Base-by-base conservation (phyloP, 495 filamentous ascomycete genomes). In the Tuber aestivum region DNA sequence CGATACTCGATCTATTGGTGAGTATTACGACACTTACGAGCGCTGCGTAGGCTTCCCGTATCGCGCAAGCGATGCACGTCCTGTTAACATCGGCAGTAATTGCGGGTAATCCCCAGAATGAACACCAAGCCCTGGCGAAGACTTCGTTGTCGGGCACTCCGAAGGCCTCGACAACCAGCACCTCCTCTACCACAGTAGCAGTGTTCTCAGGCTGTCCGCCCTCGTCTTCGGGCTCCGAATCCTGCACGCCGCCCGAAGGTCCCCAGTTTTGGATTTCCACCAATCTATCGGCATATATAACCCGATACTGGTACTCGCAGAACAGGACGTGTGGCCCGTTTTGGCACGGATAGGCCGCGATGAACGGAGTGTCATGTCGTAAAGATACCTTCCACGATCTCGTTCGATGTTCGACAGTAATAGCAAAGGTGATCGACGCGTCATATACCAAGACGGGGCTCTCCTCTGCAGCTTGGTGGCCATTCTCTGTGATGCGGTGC, bases 131-230 rank as follows among this genome's bases (percentile, higher is more conserved):
- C 71, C 91, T 84, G 2, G 90, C 90, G 79, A 93, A 86, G 21
- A 93, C 91, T 83, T 92, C 91, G 75, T 92, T 92, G 82, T 93
- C 91, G 70, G 83, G 83, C 41, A 90, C 90, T 16, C 91, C 91
- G 78, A 91, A 89, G 41, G 91, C 90, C 83, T 92, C 89, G 27
- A 93, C 86, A 45, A 90, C 90, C 50, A 93, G 84, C 18, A 93
- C 90, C 77, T 85, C 86, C 76, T 91, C 89, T 16, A 88, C 83
- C 32, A 75, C 77, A 1, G 76, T 77, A 40, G 38, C 16, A 50
- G 76, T 50, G 56, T 72, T 75, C 44, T 76, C 74, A 71, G 71
- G 71, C 38, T 74, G 79, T 65, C 74, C 78, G 69, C 77, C 75
- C 50, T 75, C 73, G 8, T 75, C 72, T 61, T 79, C 80, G 40